Evolutionary conservation across 108 stramenopile species (phyloP), one percentile per base, ranked within the genome.

Genomic region (Cyclostephanos tholiformis): DNA sequence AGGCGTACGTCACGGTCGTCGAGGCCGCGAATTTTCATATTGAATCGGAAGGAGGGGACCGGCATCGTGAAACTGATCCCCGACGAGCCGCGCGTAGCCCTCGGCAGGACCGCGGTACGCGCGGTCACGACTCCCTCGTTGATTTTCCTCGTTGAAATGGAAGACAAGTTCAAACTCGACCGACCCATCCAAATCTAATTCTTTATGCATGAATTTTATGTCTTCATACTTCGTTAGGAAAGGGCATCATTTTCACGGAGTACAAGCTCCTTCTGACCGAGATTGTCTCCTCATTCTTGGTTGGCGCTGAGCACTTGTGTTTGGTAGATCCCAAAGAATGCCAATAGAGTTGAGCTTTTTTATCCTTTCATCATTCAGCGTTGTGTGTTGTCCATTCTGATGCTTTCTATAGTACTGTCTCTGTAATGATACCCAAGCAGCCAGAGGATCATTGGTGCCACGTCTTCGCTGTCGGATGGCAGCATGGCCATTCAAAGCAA

Each of bases 1-100:
- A 92, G 76, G 93, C 93, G 13, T 94, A 67, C 77, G 93, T 91
- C 14, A 87, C 91, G n/a, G 93, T 91, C 46, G 72, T 85, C 0
- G 89, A 89, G 71, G 91, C 89, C 3, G 87, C 84, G 50, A 94
- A 94, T 76, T 32, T 32, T 43, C 11, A 83, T 87, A 29, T 72
- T 86, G 56, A 71, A 68, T 4, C 57, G 69, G 16, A 38, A 59
- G 29, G 59, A 61, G 3, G 66, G 39, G 35, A 58, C 50, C 19
- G 74, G 66, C 36, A 83, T 94, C 57, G 69, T 89, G 43, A 86
- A 85, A 10, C 50, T 94, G 44, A 57, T 73, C 26, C 44, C 56
- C 16, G 93, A 94, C 66, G 93, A 94, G 68, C 71, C 76, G 23
- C 93, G 91, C 80, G 89, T 94, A 8, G 85, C 84, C 4, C 58